These are phyloP conservation scores for Penicillium cinerascens DNA, from an alignment of 495 filamentous ascomycete species.

Conservation along the genomic window DNA sequence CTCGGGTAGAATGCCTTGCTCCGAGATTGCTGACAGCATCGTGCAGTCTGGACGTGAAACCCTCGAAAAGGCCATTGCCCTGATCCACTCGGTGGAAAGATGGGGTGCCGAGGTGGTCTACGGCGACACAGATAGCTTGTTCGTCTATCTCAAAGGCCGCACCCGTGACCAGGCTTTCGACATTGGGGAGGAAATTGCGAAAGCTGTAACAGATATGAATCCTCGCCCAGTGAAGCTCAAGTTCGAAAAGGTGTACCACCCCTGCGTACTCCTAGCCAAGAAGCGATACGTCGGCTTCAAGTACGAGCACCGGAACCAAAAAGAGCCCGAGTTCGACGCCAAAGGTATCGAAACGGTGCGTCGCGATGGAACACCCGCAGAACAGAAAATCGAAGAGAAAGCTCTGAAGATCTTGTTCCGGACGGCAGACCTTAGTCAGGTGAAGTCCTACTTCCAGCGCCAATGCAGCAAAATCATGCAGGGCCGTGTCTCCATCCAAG, in stretches of 20 bases:
- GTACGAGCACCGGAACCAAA: constrained; percentile 77
- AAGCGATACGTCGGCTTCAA: constrained; percentile 98
- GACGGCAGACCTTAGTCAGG: constrained; percentile 81
- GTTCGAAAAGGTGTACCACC: constrained; percentile 97
- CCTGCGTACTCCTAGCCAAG: constrained; percentile 90
- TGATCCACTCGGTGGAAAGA: constrained; percentile 79
- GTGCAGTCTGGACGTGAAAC: constrained; percentile 94
- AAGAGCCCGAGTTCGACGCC: constrained; percentile 88
- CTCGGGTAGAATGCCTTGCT: constrained; percentile 94
- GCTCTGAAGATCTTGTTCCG: constrained; percentile 86
- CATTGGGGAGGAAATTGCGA: constrained; percentile 90
- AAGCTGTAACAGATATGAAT: constrained; percentile 83
- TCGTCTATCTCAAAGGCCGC: constrained; percentile 83
- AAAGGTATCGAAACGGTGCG: constrained; percentile 98
- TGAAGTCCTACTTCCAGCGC: constrained; percentile 85
- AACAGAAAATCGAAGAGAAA: constrained; percentile 97
- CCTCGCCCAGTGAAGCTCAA: constrained; percentile 92
- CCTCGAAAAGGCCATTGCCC: constrained; percentile 85
- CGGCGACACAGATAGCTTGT: constrained; percentile 96
- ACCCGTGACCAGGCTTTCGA: constrained; percentile 84
- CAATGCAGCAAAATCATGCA: constrained; percentile 94
- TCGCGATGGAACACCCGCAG: constrained; percentile 88
- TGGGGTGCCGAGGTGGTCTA: constrained; percentile 98
- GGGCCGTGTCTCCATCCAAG: constrained; percentile 82
- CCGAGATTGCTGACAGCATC: constrained; percentile 97